Percentiles rank a stretch among this genome's conserved stretches.
These are phyloP conservation scores for Taphrina betulina DNA, from an alignment of 1,139 yeast genomes.

Conservation along the genomic window DNA sequence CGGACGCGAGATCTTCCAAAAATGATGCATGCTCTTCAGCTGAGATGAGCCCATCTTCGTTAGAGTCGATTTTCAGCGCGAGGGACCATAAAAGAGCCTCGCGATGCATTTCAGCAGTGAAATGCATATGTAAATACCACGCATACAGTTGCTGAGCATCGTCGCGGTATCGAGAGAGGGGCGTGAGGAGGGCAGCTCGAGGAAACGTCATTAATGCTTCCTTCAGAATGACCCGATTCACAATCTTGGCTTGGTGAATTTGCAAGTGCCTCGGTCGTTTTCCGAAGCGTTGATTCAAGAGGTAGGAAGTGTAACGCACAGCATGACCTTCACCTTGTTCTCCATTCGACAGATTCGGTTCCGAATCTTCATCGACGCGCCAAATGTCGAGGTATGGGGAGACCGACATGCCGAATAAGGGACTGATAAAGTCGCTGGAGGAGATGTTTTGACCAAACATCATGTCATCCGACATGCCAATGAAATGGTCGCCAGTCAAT, in stretches of 20 bases:
- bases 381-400: neutral
- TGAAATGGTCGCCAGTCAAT: neutral
- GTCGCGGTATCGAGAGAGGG: slow-evolving; percentile 12
- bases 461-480: slow-evolving; percentile 13
- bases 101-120: slow-evolving; percentile 19
- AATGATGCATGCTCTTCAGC: neutral
- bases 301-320: slow-evolving; percentile 2
- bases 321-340: neutral
- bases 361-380: neutral
- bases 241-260: slow-evolving; percentile 1
- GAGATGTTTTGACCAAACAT: slow-evolving; percentile 3
- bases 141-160: slow-evolving; percentile 2
- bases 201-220: slow-evolving; percentile 7
- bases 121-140: slow-evolving; percentile 14
- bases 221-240: slow-evolving; percentile 1
- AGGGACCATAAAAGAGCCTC: slow-evolving; percentile 12
- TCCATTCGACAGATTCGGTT: neutral
- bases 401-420: slow-evolving; percentile 3
- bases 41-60: slow-evolving; percentile 3
- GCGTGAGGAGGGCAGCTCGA: neutral
- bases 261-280: slow-evolving; percentile 1
- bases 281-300: slow-evolving; percentile 5
- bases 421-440: neutral
- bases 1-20: neutral
- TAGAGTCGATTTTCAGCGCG: neutral